Base-by-base conservation (phyloP, 345 rosid species). In the Gynandropsis gynandra region DNA sequence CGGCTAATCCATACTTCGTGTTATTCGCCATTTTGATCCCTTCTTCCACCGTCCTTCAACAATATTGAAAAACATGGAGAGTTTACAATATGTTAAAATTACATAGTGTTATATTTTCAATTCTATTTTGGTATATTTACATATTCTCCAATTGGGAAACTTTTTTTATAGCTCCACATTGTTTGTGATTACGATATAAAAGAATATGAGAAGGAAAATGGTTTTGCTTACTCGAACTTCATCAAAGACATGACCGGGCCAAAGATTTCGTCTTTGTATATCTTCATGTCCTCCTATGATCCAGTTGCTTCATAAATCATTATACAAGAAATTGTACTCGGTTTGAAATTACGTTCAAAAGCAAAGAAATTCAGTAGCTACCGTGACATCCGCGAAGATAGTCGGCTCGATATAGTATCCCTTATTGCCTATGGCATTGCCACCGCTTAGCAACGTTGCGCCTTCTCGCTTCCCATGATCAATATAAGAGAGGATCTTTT, bases 1-100 rank as follows among this genome's bases (percentile, higher is more conserved):
- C 95, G 21, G 89, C 97, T 2, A 89, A 66, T 0, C 97, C 97
- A 14, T 80, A 89, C 13, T 41, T 69, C 0, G 92, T 77, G n/a
- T 63, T 70, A 65, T 85, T 89, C 7, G 93, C 97, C 0, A 45
- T 55, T 63, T 59, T 60, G 10, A 82, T 85, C 1, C 64, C 95
- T 51, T 89, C 97, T 0, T 80, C 89, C 3, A 82, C 40, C 0
- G 86, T 84, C 77, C 96, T 87, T 64, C 37, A 5, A 24, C 18
- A 17, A 17, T n/a, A n/a, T n/a, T n/a, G n/a, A n/a, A n/a, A n/a
- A n/a, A n/a, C n/a, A n/a, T n/a, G n/a, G n/a, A n/a, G n/a, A n/a
- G n/a, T n/a, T n/a, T n/a, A n/a, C n/a, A n/a, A n/a, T n/a, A n/a
- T n/a, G n/a, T n/a, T n/a, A n/a, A n/a, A n/a, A n/a, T n/a, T n/a